Percentiles rank a stretch among this genome's conserved stretches.
Conservation (phyloP, 2,329 filamentous ascomycete species). For the Hypoxylon sp. region DNA sequence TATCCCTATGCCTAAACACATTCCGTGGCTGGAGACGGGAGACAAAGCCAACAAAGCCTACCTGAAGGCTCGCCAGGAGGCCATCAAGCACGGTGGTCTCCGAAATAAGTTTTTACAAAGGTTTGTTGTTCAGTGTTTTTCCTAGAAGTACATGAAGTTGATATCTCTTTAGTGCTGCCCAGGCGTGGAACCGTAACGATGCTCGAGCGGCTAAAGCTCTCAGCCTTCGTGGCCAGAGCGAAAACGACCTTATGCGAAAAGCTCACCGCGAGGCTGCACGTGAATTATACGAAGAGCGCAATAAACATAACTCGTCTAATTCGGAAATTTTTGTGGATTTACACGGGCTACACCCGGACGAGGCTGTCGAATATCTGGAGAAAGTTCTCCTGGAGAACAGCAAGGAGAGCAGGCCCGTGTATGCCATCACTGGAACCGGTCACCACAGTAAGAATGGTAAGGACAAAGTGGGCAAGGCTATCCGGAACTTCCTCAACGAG, state of each 20-base stretch:
- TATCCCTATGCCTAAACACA: slow-evolving; percentile 89
- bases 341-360: slow-evolving; percentile 98
- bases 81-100: slow-evolving; percentile 96
- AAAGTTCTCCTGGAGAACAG: slow-evolving; percentile 87
- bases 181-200: slow-evolving; percentile 99
- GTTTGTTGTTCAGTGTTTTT: slow-evolving; percentile 62
- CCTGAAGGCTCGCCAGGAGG: slow-evolving; percentile 93
- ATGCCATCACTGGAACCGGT: slow-evolving; percentile 96
- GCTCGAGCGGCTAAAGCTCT: slow-evolving; percentile 95
- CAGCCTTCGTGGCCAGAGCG: slow-evolving; percentile 92
- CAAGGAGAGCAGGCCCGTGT: slow-evolving; percentile 81
- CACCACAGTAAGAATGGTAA: slow-evolving; percentile 99
- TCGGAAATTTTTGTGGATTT: slow-evolving; percentile 94
- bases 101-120: slow-evolving; percentile 98
- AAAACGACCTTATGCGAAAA: slow-evolving; percentile 97
- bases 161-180: slow-evolving; percentile 78
- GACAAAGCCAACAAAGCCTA: slow-evolving; percentile 93
- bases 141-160: slow-evolving; percentile 17
- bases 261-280: slow-evolving; percentile 94
- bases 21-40: slow-evolving; percentile 97
- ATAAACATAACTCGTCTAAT: slow-evolving; percentile 73
- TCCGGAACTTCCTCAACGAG: slow-evolving; percentile 91
- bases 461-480: slow-evolving; percentile 96
- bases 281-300: slow-evolving; percentile 93
- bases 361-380: slow-evolving; percentile 94